Base-by-base conservation (phyloP, 192 early-diverging fungal genomes). In the Fimicolochytrium jonesii region DNA sequence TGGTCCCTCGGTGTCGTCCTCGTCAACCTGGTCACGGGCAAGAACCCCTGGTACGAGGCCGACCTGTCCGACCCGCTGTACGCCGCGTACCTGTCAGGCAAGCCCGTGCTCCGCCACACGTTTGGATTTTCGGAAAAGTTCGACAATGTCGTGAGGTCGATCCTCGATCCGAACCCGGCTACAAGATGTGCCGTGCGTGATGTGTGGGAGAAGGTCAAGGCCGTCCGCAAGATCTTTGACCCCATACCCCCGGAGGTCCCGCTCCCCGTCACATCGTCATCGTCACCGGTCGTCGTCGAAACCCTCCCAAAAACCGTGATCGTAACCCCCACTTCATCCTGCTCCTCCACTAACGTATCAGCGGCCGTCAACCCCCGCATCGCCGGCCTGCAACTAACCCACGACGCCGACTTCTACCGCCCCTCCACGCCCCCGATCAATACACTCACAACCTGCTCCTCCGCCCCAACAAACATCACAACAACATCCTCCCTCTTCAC, bases 1-100 rank as follows among this genome's bases (percentile, higher is more conserved):
- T 96, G 92, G 92, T 78, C 90, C 0, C 69, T 94, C 26, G 93
- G 92, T 31, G 79, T 96, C 25, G 90, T 96, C 52, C 78, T 96
- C 31, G 80, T 94, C 71, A 96, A 96, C 68, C 69, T 96, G 62
- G 71, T 91, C 41, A 85, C 85, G 26, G 91, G 92, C 29, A 84
- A 91, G 70, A 92, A 92, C 71, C 90, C 89, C 11, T 91, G 89
- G 89, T 61, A 71, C 49, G 74, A 79, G 54, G 71, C 77, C 9
- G 66, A 56, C 29, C 63, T 50, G 44, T 65, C 84, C 11, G 92
- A 95, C 59, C 82, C 87, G 9, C 86, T 92, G 18, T 95, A 92
- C 76, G 74, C 77, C 43, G 84, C 90, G 18, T 77, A 70, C 37
- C 60, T 70, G 7, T 20, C 22, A 17, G 48, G 48, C 29, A 15